Evolutionary conservation across 1,284 basidiomycete species (phyloP), one percentile per base, ranked within the genome.

Genomic region (Sporisorium reilianum): DNA sequence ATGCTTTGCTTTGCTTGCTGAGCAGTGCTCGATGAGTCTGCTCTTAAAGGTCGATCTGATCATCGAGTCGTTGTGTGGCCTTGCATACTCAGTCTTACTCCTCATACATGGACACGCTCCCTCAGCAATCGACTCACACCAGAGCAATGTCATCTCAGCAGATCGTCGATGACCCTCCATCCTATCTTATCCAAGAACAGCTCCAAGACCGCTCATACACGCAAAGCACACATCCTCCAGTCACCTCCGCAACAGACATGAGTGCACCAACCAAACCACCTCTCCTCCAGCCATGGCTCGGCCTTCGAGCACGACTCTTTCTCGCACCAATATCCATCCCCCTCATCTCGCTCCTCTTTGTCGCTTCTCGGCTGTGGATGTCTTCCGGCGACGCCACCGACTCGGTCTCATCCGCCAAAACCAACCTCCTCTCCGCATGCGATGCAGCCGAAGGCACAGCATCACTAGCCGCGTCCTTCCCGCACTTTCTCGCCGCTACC

Each of bases 331-430:
- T 88, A 40, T 86, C 86, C 1, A 86, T 87, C 1, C 83, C 86
- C 9, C 89, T 96, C 28, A 87, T 96, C 38, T 94, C 94, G 11
- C 89, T 97, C 64, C 84, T 95, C 72, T 93, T 97, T 81, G 90
- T 95, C 81, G 91, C 91, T 32, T 93, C 93, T 77, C 89, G 93
- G 53, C 88, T 97, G 34, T 88, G 91, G 64, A 84, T 91, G 14
- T 93, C 93, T 11, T 88, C 91, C 4, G 88, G 87, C 2, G 89
- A 91, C 10, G 89, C 92, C 1, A 89, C 93, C 72, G 88, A 88
- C 77, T 88, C 89, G 1, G 87, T 94, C 5, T 87, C 87, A 2
- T 90, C 87, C 55, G 91, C 93, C 36, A 94, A 93, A 86, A 84
- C 84, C 41, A 88, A 91, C 63, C 87, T 96, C 8, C 85, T 94